Evolutionary conservation across 164 flowering plant genomes (phyloP), one percentile per base, ranked within the genome.

Genomic region (Umbilicus rupestris): DNA sequence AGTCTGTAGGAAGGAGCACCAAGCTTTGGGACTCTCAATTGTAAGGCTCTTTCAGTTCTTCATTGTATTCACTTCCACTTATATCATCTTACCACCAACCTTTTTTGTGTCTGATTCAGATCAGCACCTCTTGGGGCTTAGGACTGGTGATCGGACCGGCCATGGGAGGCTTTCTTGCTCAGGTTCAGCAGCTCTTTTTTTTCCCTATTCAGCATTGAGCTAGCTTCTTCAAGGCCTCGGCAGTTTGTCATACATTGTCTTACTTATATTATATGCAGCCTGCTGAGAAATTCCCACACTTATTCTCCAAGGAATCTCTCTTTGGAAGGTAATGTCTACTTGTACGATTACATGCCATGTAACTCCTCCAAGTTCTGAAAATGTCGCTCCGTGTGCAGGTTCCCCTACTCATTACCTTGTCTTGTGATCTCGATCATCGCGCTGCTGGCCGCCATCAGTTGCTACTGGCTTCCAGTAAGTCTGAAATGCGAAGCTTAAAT

Each of bases 321-420:
- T 74, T 79, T 62, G 85, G 81, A 35, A 77, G 76, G 85, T 62
- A 55, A 0, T 55, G 28, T 12, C 17, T 5, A 41, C 44, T 5
- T 41, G 44, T 41, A 41, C 9, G n/a, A n/a, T n/a, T n/a, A n/a
- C n/a, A n/a, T n/a, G n/a, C 29, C 7, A 52, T 29, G 15, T 50
- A 19, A n/a, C 24, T 47, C 6, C 24, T n/a, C n/a, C 3, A 50
- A 6, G 28, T 20, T 50, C 57, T 50, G 57, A 50, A 50, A 22
- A 50, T 20, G 57, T 6, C 29, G 28, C 57, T 0, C 5, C 3
- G 42, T 11, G 20, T 76, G 80, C 78, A 82, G 83, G 57, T 82
- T 82, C 63, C 85, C 85, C 3, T 82, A 82, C 72, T 72, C 80
- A 64, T 62, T 82, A 68, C 83, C 85, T n/a, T 82, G 81, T 66